Percentiles rank a stretch among this genome's conserved stretches.
phyloP scores from a whole-genome alignment of 1,284 basidiomycete species.

The Cystobasidiaceae sp. region DNA sequence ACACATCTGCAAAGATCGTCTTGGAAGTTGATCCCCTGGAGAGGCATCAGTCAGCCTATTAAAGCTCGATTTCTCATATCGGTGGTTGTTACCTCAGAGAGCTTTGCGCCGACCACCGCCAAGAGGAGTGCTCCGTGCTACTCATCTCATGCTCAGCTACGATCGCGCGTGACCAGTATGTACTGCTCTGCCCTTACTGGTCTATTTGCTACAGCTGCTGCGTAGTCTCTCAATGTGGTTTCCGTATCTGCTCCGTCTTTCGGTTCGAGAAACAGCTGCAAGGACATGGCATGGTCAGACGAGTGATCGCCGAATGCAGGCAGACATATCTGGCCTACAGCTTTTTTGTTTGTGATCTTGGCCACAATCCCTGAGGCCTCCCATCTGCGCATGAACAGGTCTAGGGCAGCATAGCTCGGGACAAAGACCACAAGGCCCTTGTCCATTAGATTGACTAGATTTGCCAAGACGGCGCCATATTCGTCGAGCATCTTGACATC shows the following conservation, averaged over 20 bases:
- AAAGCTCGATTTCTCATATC: not conserved
- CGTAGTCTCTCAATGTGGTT: conserved; percentile 63
- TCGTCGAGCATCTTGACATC: conserved; percentile 67
- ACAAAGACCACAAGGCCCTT: conserved; percentile 90
- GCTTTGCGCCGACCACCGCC: conserved; percentile 92
- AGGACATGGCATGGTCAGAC: no score
- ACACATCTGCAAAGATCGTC: conserved; percentile 53
- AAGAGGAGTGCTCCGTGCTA: conserved; percentile 50
- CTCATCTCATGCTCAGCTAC: no score
- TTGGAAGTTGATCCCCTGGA: conserved; percentile 80
- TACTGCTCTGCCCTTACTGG: conserved; percentile 31
- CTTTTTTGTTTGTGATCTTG: conserved; percentile 67
- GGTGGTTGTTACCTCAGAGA: conserved; percentile 62
- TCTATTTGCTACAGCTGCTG: conserved; percentile 52
- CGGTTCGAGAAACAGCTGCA: conserved; percentile 82
- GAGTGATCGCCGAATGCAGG: no score
- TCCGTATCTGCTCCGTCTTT: conserved; percentile 72
- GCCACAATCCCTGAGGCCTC: conserved; percentile 57
- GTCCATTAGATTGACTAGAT: conserved; percentile 71
- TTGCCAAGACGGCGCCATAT: conserved; percentile 74
- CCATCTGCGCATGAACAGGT: conserved; percentile 66
- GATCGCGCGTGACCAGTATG: no score
- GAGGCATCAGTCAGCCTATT: not conserved
- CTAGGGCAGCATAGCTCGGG: conserved; percentile 82
- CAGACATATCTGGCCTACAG: conserved; percentile 47